phyloP scores from a whole-genome alignment of 2,329 filamentous ascomycete genomes.

The Macrophomina pseudophaseolina region DNA sequence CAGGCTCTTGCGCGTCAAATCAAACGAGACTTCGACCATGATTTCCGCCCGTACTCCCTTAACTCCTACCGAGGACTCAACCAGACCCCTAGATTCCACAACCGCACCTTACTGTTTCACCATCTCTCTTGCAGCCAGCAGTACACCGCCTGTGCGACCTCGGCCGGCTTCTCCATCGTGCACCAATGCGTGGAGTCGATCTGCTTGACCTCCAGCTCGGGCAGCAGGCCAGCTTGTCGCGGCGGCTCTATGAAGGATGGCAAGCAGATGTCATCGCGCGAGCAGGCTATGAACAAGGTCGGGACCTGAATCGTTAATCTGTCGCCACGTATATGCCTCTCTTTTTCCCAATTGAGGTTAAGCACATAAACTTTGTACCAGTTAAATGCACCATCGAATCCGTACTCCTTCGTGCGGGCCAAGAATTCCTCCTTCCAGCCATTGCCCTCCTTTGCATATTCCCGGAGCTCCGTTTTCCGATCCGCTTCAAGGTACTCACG shows the following conservation, averaged over 20 bases:
- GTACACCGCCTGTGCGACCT: conserved; percentile 30
- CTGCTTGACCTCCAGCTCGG: conserved; percentile 40
- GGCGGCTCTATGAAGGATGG: conserved; percentile 38
- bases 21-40: background rate
- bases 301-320: conserved; percentile 43
- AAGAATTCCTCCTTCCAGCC: conserved; percentile 43
- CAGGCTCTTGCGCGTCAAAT: background rate
- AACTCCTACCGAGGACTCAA: background rate
- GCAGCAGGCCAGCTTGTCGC: conserved; percentile 37
- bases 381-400: conserved; percentile 44
- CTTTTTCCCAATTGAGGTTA: conserved; percentile 37
- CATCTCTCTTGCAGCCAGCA: conserved; percentile 8
- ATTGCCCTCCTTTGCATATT: conserved; percentile 40
- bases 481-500: conserved; percentile 35
- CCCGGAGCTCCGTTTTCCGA: conserved; percentile 32
- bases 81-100: background rate
- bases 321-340: conserved; percentile 34
- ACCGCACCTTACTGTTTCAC: background rate
- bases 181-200: conserved; percentile 46
- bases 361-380: conserved; percentile 43
- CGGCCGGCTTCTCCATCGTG: conserved; percentile 42
- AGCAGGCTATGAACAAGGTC: conserved; percentile 43
- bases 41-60: background rate
- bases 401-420: conserved; percentile 39
- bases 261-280: conserved; percentile 42